A percentile compares a stretch with the other conserved stretches of the same genome.
Evolutionary conservation across 495 filamentous ascomycete species (phyloP).

Genomic region (Zalerion maritima): DNA sequence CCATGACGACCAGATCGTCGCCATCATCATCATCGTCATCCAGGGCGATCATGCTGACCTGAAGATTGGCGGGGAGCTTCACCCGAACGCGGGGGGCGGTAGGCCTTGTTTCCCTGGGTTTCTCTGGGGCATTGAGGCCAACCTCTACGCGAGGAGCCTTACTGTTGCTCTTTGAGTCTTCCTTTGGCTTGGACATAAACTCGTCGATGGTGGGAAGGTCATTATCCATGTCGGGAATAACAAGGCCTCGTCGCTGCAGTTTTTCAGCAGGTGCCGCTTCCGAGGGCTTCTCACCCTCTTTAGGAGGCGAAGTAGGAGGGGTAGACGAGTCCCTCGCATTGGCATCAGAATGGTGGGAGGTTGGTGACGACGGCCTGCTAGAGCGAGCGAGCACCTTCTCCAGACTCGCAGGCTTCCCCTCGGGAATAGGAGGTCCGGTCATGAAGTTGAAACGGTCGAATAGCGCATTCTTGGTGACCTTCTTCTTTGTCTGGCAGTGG

Average conservation of each 20-base stretch:
- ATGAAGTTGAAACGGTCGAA: slow-evolving; percentile 73
- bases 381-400: slow-evolving; percentile 26
- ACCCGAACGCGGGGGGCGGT: slow-evolving; percentile 28
- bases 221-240: slow-evolving; percentile 3
- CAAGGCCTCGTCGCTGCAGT: background rate
- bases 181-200: slow-evolving; percentile 6
- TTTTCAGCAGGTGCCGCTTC: slow-evolving; percentile 4
- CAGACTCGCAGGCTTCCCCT: slow-evolving; percentile 17
- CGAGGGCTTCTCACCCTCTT: slow-evolving; percentile 9
- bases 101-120: slow-evolving; percentile 7
- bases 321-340: slow-evolving; percentile 32
- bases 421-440: too few species aligned
- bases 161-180: slow-evolving; percentile 37
- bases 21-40: slow-evolving; percentile 23
- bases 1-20: slow-evolving; percentile 24
- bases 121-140: slow-evolving; percentile 2
- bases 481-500: slow-evolving; percentile 81
- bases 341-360: slow-evolving; percentile 27
- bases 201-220: slow-evolving; percentile 22
- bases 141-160: slow-evolving; percentile 22
- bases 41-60: slow-evolving; percentile 13
- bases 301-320: slow-evolving; percentile 37
- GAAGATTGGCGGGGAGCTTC: slow-evolving; percentile 21
- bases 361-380: slow-evolving; percentile 23
- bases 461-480: slow-evolving; percentile 69